A percentile compares a stretch with the other conserved stretches of the same genome.
phyloP scores from a whole-genome alignment of 108 stramenopile species.

The Skeletonema menzelii region DNA sequence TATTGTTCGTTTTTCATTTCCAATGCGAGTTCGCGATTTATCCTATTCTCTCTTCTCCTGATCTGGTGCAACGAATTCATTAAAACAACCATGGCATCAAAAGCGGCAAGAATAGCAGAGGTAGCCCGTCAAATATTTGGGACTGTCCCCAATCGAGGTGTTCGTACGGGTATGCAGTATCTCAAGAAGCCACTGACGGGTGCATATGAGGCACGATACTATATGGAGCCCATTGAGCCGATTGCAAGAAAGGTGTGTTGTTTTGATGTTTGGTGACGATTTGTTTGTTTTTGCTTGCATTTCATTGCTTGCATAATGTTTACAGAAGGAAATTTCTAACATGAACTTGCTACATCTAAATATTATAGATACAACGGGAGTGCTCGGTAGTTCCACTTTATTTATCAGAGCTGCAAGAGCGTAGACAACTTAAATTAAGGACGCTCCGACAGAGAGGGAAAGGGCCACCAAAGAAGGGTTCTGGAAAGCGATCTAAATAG shows the following conservation, averaged over 20 bases:
- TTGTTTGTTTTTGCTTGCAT: neutral
- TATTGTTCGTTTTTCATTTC: too few species aligned
- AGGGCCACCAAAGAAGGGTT: conserved; percentile 90
- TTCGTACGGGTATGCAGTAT: conserved; percentile 54
- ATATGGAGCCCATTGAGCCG: conserved; percentile 72
- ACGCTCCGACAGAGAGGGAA: conserved; percentile 79
- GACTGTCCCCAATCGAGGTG: conserved; percentile 64
- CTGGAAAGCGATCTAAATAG: conserved; percentile 68
- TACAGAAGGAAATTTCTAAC: neutral
- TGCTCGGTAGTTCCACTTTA: conserved; percentile 41
- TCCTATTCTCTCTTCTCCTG: neutral
- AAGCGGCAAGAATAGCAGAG: conserved; percentile 48
- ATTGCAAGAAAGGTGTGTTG: conserved; percentile 69
- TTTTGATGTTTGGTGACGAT: neutral
- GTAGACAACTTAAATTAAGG: conserved; percentile 61
- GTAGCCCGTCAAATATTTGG: conserved; percentile 77
- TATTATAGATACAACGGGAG: conserved; percentile 28
- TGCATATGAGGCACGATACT: conserved; percentile 70
- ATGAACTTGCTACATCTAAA: neutral
- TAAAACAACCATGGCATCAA: conserved; percentile 42
- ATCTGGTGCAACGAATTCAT: neutral
- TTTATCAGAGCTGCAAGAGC: conserved; percentile 69
- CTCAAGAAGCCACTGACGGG: conserved; percentile 68
- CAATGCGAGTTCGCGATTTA: neutral
- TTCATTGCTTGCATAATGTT: conserved; percentile 3